Evolutionary conservation across 176 grass and related monocot species (phyloP).

Genomic region (Miscanthus lutarioriparius): DNA sequence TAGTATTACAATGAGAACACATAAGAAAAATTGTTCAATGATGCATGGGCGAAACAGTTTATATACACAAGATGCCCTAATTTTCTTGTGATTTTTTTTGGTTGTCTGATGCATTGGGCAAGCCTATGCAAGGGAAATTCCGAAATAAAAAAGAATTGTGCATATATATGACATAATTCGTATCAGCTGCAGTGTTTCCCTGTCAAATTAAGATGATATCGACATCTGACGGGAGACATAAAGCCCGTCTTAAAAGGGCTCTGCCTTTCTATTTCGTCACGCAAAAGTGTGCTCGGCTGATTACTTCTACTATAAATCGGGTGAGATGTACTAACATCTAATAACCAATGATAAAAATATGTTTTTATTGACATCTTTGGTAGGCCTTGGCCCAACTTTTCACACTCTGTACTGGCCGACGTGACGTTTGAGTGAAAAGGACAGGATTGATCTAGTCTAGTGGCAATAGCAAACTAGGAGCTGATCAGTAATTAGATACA

Average conservation of each 20-base stretch:
- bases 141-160: not conserved
- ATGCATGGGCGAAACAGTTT: not conserved
- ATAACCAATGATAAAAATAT: not conserved
- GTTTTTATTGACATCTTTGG: not conserved
- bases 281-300: not conserved
- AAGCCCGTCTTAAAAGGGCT: not conserved
- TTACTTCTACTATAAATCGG: not conserved
- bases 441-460: not conserved
- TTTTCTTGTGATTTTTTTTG: too few species aligned
- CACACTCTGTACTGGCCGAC: slow-evolving; percentile 13
- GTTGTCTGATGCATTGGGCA: not conserved
- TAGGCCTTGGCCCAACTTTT: slow-evolving; percentile 18
- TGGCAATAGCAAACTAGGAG: not conserved
- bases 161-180: not conserved
- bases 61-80: too few species aligned
- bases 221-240: not conserved
- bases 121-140: not conserved
- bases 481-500: not conserved
- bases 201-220: slow-evolving; percentile 30
- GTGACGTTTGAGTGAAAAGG: slow-evolving; percentile 25
- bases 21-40: not conserved
- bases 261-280: slow-evolving; percentile 41
- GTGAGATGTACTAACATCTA: slow-evolving; percentile 16
- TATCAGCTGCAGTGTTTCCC: not conserved
- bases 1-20: not conserved